phyloP scores from a whole-genome alignment of 1,284 basidiomycete species.

The Cutaneotrichosporon cutaneum region DNA sequence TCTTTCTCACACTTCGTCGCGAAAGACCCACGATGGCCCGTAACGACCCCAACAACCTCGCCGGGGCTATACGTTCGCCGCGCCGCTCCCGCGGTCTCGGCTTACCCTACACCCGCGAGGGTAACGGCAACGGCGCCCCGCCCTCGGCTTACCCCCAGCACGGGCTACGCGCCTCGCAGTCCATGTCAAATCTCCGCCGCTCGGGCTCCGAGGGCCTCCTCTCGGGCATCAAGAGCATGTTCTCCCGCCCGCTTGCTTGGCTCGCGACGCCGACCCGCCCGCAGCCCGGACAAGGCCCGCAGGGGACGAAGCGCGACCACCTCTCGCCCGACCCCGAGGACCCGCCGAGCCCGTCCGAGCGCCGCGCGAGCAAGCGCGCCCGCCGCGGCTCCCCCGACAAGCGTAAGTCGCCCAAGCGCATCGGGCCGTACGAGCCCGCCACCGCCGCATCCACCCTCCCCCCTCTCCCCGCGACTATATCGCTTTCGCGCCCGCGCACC shows the following conservation, averaged over 20 bases:
- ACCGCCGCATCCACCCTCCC: slow-evolving; percentile 39
- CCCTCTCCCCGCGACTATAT: slow-evolving; percentile 34
- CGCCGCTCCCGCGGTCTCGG: background rate
- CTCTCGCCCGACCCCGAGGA: slow-evolving; percentile 35
- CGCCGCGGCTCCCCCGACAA: slow-evolving; percentile 25
- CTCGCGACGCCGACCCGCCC: slow-evolving; percentile 32
- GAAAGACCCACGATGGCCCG: slow-evolving; percentile 6
- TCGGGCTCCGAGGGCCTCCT: slow-evolving; percentile 28
- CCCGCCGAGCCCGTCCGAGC: slow-evolving; percentile 32
- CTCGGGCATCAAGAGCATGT: slow-evolving; percentile 35
- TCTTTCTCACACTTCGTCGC: background rate
- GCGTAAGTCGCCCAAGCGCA: slow-evolving; percentile 1
- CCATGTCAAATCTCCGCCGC: background rate
- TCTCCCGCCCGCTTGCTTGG: slow-evolving; percentile 40
- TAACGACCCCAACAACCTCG: slow-evolving; percentile 1
- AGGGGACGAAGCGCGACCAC: slow-evolving; percentile 28
- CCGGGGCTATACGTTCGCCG: slow-evolving; percentile 16
- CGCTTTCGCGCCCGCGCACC: slow-evolving; percentile 14
- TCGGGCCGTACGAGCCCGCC: slow-evolving; percentile 15
- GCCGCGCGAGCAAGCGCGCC: slow-evolving; percentile 29
- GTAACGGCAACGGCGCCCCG: slow-evolving; percentile 9
- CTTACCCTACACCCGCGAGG: slow-evolving; percentile 18
- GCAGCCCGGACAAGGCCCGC: background rate
- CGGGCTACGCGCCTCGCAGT: background rate
- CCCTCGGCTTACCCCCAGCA: background rate